A percentile compares a stretch with the other conserved stretches of the same genome.
These are phyloP conservation scores for Platanthera guangdongensis DNA, from an alignment of 106 monocot genomes.

Conservation along the genomic window DNA sequence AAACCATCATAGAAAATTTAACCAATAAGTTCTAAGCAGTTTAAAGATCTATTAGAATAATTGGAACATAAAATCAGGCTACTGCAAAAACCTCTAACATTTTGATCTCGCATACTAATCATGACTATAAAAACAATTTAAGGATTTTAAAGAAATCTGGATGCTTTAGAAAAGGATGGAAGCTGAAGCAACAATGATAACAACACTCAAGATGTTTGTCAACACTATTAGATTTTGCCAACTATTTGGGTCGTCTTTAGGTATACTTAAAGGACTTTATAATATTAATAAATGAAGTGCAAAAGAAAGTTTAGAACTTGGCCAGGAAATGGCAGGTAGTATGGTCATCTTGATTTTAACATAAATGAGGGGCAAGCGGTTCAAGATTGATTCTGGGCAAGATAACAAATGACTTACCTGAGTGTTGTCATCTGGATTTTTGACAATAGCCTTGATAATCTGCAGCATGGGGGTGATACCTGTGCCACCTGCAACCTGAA, in stretches of 20 bases:
- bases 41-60: too few species aligned
- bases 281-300: background rate
- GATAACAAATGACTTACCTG: constrained; percentile 24
- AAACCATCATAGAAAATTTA: too few species aligned
- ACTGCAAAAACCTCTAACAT: too few species aligned
- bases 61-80: too few species aligned
- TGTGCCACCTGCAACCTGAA: constrained; percentile 81
- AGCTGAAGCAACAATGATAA: too few species aligned
- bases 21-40: too few species aligned
- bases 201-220: too few species aligned
- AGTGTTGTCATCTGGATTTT: constrained; percentile 91
- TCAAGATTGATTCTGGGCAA: background rate
- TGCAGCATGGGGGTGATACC: constrained; percentile 98
- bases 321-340: background rate
- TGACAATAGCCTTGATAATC: constrained; percentile 75
- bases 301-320: background rate
- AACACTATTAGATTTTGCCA: background rate
- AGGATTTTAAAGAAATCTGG: too few species aligned
- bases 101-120: too few species aligned
- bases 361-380: background rate
- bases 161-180: too few species aligned
- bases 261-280: background rate
- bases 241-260: background rate
- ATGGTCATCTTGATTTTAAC: background rate
- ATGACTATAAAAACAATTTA: too few species aligned